These are phyloP conservation scores for Agaricales sp. DNA, from an alignment of 1,284 basidiomycete genomes.

Conservation along the genomic window DNA sequence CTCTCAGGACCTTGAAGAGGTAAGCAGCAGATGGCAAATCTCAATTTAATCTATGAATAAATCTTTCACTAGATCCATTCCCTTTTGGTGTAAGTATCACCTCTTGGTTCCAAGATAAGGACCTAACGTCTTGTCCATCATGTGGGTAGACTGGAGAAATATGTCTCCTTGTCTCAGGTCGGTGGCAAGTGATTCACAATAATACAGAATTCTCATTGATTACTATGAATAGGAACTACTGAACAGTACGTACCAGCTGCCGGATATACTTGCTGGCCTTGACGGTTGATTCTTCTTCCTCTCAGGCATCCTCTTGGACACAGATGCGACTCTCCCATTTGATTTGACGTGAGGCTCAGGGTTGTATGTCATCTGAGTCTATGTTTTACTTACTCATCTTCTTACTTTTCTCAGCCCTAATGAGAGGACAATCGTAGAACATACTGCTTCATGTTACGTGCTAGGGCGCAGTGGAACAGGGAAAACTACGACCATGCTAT, in stretches of 20 bases:
- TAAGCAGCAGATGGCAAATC: conserved; percentile 12
- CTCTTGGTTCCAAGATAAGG: too few species aligned
- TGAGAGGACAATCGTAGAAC: conserved; percentile 54
- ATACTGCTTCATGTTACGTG: conserved; percentile 54
- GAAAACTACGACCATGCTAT: conserved; percentile 68
- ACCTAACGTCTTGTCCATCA: too few species aligned
- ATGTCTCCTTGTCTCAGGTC: conserved; percentile 51
- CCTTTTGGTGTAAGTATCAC: conserved; percentile 38
- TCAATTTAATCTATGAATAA: not conserved
- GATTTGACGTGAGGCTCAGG: conserved; percentile 39
- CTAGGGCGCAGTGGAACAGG: conserved; percentile 63
- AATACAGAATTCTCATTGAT: not conserved
- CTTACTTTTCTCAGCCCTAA: conserved; percentile 28
- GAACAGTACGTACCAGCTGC: not conserved
- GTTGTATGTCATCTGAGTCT: conserved; percentile 11
- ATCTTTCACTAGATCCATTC: conserved; percentile 33
- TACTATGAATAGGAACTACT: not conserved
- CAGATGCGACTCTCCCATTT: conserved; percentile 39
- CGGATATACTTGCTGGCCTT: not conserved
- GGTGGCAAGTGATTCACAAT: conserved; percentile 10
- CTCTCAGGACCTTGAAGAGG: conserved; percentile 34
- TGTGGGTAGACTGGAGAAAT: conserved; percentile 48
- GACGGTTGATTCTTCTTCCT: not conserved
- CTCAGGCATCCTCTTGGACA: conserved; percentile 34
- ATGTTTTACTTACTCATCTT: conserved; percentile 1